Evolutionary conservation across 2,329 filamentous ascomycete genomes (phyloP), one percentile per base, ranked within the genome.

Genomic region (Fusarium kyushuense): DNA sequence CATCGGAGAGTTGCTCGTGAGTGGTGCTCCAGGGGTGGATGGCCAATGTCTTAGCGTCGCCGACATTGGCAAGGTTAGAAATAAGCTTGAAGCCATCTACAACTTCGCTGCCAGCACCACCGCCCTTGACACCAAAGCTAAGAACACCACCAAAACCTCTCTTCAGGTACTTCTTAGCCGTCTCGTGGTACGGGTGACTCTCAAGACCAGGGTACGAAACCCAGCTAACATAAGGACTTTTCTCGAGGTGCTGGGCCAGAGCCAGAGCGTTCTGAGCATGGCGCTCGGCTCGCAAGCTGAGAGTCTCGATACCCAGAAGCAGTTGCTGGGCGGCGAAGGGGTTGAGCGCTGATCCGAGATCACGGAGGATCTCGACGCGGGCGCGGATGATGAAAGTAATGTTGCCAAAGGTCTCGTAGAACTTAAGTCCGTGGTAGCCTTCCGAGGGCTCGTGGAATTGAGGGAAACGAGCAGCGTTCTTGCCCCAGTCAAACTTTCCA

Each of bases 11-110:
- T 83, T 98, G 95, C 84, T 97, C 92, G 79, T 98, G 95, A 4
- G 95, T 98, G 4, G 95, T 97, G 8, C 90, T 92, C 93, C 94
- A 97, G 23, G 95, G 95, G 80, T 97, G 94, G 73, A 97, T 97
- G 25, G 94, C 94, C 66, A 97, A 84, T 9, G 94, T 97, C 87
- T 98, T 98, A 48, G 92, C 92, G 79, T 98, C 95, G 59, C 95
- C 95, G 29, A 98, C 94, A 77, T 99, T 99, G 59, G 96, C 96
- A 72, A 98, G 83, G 81, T 98, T 97, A 19, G 93, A 97, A 74
- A 98, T 93, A 72, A 99, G 82, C 86, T 96, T 96, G 84, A 99
- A 96, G 72, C 89, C 89, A 80, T 99, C 96, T 53, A 98, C 96
- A 32, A 98, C 89, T 80, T 94, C 89, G 78, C 89, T 92, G 64